Base-by-base conservation (phyloP, 768 basidiomycete species). In the Rubroboletus pulcherrimus region DNA sequence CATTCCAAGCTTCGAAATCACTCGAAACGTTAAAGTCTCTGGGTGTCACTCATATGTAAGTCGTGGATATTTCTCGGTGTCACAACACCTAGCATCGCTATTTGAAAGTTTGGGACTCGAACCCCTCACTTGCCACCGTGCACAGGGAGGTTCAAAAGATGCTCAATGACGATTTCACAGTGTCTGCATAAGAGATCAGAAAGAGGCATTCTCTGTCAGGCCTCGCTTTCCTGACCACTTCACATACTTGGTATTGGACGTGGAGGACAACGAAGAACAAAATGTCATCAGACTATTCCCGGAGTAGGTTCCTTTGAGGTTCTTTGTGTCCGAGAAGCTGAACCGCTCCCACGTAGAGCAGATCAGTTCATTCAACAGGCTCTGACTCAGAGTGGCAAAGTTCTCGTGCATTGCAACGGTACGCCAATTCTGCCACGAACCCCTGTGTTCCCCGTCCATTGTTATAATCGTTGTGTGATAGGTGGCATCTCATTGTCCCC, bases 221-320 rank as follows among this genome's bases (percentile, higher is more conserved):
- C 90, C 93, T 3, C 84, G 93, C 24, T 97, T 93, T 65, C 86
- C 86, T 3, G 87, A 87, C 0, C 75, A 81, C 21, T 92, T 95
- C 73, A 64, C 67, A 38, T 97, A 97, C 70, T 70, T 93, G 66
- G 84, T 85, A 1, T 76, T 96, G 34, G 88, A 95, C 68, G 91
- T 97, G 29, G 82, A 93, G 68, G 93, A 97, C 70, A 92, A 84
- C 61, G 93, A 95, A 70, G 93, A 96, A 66, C 94, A 97, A 74
- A 97, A 97, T 68, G 79, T 97, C 39, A 96, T 97, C 63, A 80
- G 90, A 29, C 74, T 94, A 41, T 96, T 96, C 71, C 94, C 93
- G n/a, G 68, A 70, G 93, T 93, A 59, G 53, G 83, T 75, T 29
- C 19, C 29, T 54, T 31, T 5, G 21, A 5, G 10, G 30, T 12